Percentiles rank a stretch among this genome's conserved stretches.
Evolutionary conservation across 495 filamentous ascomycete genomes (phyloP).

Genomic region (Penicillium paxilli): DNA sequence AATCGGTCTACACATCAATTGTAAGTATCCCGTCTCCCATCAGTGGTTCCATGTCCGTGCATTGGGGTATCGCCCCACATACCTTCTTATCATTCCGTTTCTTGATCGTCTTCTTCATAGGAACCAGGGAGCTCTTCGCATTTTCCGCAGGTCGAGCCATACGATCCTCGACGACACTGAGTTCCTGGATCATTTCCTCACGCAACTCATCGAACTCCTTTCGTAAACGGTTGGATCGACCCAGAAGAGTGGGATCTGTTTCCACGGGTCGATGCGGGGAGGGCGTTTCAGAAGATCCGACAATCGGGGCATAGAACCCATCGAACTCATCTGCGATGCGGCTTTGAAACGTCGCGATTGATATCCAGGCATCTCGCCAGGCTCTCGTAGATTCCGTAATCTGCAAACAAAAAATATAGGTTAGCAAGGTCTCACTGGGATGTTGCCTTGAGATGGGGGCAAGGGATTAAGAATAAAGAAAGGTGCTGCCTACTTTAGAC

Average conservation of each 20-base stretch:
- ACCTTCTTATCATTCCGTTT: conserved; percentile 85
- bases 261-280: conserved; percentile 47
- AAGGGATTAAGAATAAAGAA: no score
- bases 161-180: conserved; percentile 68
- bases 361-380: conserved; percentile 85
- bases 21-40: background rate
- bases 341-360: conserved; percentile 70
- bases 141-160: conserved; percentile 72
- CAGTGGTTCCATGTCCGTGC: background rate
- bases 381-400: conserved; percentile 77
- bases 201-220: conserved; percentile 73
- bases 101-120: conserved; percentile 89
- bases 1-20: conserved; percentile 58
- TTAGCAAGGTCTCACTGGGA: conserved; percentile 1
- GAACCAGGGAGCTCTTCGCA: conserved; percentile 69
- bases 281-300: conserved; percentile 59
- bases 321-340: conserved; percentile 71
- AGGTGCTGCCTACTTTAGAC: conserved; percentile 54
- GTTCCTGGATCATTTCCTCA: conserved; percentile 71
- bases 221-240: conserved; percentile 66
- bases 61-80: background rate
- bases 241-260: conserved; percentile 64
- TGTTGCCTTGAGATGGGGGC: conserved; percentile 2
- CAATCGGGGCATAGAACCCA: conserved; percentile 78
- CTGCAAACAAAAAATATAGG: conserved; percentile 46